phyloP scores from a whole-genome alignment of 2,329 filamentous ascomycete genomes.

The Fusarium marasasianum region DNA sequence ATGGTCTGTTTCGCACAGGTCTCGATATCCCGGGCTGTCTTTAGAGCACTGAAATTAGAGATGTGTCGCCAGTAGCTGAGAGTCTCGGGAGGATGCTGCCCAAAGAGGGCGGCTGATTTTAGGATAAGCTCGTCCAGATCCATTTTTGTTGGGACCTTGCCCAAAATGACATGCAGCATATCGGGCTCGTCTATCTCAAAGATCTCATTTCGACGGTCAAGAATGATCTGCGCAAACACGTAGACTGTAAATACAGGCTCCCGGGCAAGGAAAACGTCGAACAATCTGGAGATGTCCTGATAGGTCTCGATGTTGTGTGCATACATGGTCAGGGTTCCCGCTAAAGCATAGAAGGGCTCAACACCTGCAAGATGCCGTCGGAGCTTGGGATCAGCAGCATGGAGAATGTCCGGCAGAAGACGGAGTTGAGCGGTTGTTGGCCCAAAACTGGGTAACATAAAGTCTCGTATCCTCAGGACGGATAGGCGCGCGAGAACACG shows the following conservation, averaged over 20 bases:
- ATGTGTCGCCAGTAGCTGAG: slow-evolving; percentile 78
- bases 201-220: slow-evolving; percentile 83
- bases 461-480: slow-evolving; percentile 90
- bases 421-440: slow-evolving; percentile 87
- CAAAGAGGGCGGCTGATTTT: slow-evolving; percentile 71
- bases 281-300: slow-evolving; percentile 86
- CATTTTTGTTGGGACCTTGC: slow-evolving; percentile 83
- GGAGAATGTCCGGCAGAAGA: slow-evolving; percentile 84
- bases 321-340: slow-evolving; percentile 95
- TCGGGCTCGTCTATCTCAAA: slow-evolving; percentile 92
- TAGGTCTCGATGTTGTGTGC: slow-evolving; percentile 95
- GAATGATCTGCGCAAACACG: slow-evolving; percentile 87
- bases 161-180: slow-evolving; percentile 88
- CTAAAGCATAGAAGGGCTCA: slow-evolving; percentile 90
- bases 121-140: slow-evolving; percentile 81
- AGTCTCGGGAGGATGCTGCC: slow-evolving; percentile 74
- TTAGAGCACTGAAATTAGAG: slow-evolving; percentile 81
- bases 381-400: slow-evolving; percentile 75
- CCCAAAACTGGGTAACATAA: slow-evolving; percentile 90
- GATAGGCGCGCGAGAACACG: slow-evolving; percentile 82
- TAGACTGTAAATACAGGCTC: slow-evolving; percentile 93
- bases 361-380: slow-evolving; percentile 78
- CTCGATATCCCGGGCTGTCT: slow-evolving; percentile 73
- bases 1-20: slow-evolving; percentile 65
- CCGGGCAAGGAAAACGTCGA: slow-evolving; percentile 88